Percentiles rank a stretch among this genome's conserved stretches.
These are phyloP conservation scores for Phytopythium boreale DNA, from an alignment of 352 stramenopile genomes.

Conservation along the genomic window DNA sequence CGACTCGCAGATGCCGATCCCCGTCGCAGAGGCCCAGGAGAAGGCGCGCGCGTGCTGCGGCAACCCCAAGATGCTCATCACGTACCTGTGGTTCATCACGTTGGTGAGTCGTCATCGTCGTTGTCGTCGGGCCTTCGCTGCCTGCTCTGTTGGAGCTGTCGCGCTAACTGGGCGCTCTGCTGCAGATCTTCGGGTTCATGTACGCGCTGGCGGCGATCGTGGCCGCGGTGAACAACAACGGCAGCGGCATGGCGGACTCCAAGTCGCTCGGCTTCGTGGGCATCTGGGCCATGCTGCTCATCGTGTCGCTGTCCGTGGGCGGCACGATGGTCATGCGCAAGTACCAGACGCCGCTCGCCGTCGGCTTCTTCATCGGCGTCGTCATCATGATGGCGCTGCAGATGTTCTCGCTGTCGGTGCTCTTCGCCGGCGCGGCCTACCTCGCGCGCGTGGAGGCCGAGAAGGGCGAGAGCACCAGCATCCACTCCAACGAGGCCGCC, in stretches of 20 bases:
- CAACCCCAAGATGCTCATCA: constrained; percentile 83
- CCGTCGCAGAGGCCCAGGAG: constrained; percentile 44
- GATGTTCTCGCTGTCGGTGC: constrained; percentile 81
- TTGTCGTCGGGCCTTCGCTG: background rate
- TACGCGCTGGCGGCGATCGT: constrained; percentile 85
- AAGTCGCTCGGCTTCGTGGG: constrained; percentile 82
- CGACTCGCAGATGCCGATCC: constrained; percentile 46
- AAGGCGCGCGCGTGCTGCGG: constrained; percentile 71
- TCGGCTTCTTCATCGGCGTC: constrained; percentile 89
- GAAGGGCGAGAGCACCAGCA: constrained; percentile 49
- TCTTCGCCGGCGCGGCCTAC: constrained; percentile 73
- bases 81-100: constrained; percentile 82
- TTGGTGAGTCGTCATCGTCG: constrained; percentile 60
- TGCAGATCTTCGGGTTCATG: constrained; percentile 78
- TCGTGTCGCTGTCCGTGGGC: constrained; percentile 74
- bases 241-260: constrained; percentile 53
- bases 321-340: constrained; percentile 89
- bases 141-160: background rate
- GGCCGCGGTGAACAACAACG: constrained; percentile 76
- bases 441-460: constrained; percentile 63
- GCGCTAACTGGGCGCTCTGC: constrained; percentile 73
- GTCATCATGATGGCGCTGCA: constrained; percentile 90
- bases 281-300: constrained; percentile 82
- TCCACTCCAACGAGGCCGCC: constrained; percentile 74
- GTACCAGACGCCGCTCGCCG: constrained; percentile 82